Evolutionary conservation across 805 yeast species (phyloP), one percentile per base, ranked within the genome.

Genomic region (Lipomyces orientalis): DNA sequence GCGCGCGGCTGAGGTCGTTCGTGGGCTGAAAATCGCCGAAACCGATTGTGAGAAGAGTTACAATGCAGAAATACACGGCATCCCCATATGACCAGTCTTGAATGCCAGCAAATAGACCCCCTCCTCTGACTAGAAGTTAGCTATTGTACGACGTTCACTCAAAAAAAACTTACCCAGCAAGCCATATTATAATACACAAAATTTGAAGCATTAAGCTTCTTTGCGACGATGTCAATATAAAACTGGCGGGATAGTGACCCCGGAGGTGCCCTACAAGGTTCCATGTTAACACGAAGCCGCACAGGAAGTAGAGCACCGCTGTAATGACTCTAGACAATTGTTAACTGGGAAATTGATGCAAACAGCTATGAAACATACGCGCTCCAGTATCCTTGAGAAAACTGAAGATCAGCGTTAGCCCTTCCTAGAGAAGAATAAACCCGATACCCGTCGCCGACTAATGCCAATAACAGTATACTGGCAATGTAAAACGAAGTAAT

Each of bases 1-100:
- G 78, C 0, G 87, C 88, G 74, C 86, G 85, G 0, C 89, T 83
- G 0, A 87, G 86, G 1, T 82, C 79, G 0, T 83, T 77, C 0
- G 65, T 49, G 0, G 97, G 93, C 0, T 83, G 80, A 39, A 89
- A 81, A 73, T 90, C 95, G 51, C 97, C 97, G n/a, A 88, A 80
- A 0, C 97, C 97, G 37, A 93, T 84, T 1, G 97, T 93, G 60
- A 90, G 80, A 51, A 89, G 79, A 0, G 96, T 87, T 0, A 90
- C 92, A 10, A 86, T 84, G 73, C 92, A 87, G 76, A 84, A 91
- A 75, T 90, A 92, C 58, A 91, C 76, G 0, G 90, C 87, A n/a
- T 87, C 82, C 0, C 93, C 92, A 75, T 84, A 90, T 0, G 83
- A 80, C 8, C 86, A 73, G 56, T 81, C 76, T 54, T 87, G 70